These are phyloP conservation scores for Podaxis pistillaris DNA, from an alignment of 768 basidiomycete genomes.

Conservation along the genomic window DNA sequence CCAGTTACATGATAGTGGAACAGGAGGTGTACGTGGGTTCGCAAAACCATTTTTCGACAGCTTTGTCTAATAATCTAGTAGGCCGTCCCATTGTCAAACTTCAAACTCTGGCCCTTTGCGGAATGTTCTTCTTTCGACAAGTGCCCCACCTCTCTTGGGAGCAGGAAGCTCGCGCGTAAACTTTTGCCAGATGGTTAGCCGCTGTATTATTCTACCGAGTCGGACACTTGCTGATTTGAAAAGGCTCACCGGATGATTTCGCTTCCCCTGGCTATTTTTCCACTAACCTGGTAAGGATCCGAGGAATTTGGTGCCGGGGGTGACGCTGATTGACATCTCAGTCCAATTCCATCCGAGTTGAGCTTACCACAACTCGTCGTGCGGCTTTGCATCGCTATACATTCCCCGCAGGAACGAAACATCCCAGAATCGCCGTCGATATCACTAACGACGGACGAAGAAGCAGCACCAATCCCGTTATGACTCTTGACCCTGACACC, in stretches of 20 bases:
- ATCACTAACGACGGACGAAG: constrained; percentile 60
- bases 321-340: constrained; percentile 19
- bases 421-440: constrained; percentile 57
- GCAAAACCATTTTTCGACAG: neutral
- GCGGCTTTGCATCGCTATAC: constrained; percentile 61
- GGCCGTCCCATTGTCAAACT: constrained; percentile 56
- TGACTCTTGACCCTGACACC: constrained; percentile 46
- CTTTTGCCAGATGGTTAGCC: constrained; percentile 45
- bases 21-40: constrained; percentile 47
- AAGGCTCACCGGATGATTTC: constrained; percentile 57
- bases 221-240: neutral
- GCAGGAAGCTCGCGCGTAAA: constrained; percentile 47
- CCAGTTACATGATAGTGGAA: constrained; percentile 62
- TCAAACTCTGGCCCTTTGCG: constrained; percentile 57
- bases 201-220: neutral
- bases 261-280: constrained; percentile 66
- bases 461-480: constrained; percentile 46
- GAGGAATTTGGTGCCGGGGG: neutral
- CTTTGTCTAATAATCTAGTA: constrained; percentile 20
- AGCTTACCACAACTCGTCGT: constrained; percentile 57
- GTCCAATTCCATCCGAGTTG: constrained; percentile 56
- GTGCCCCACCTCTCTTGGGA: constrained; percentile 46
- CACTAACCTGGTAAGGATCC: constrained; percentile 46
- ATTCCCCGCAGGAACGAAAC: constrained; percentile 43
- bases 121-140: constrained; percentile 51